Evolutionary conservation across 352 stramenopile genomes (phyloP).

Genomic region (Albugo candida): DNA sequence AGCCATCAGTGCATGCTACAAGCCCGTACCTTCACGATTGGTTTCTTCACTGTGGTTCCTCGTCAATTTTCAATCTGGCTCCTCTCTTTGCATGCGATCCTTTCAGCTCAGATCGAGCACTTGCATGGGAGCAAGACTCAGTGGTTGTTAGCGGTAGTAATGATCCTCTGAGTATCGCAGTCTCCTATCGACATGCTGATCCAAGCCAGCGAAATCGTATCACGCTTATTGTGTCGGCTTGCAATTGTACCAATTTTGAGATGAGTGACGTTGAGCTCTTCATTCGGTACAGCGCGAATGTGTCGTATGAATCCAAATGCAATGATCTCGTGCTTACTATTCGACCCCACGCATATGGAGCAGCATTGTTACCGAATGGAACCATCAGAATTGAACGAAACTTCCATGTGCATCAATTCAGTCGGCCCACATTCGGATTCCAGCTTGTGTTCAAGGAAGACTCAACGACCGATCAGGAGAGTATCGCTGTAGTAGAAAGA

Average conservation of each 20-base stretch:
- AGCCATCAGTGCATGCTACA: too few relatives aligned
- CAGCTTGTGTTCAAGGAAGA: slow-evolving; percentile 22
- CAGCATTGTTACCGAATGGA: slow-evolving; percentile 28
- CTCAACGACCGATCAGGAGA: too few relatives aligned
- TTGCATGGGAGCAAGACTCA: background rate
- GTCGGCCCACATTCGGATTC: slow-evolving; percentile 25
- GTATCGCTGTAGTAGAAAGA: slow-evolving; percentile 3
- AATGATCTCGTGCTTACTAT: slow-evolving; percentile 43
- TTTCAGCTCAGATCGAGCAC: too few relatives aligned
- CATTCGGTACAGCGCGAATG: slow-evolving; percentile 20
- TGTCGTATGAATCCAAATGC: slow-evolving; percentile 27
- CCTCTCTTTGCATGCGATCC: too few relatives aligned
- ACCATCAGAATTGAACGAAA: slow-evolving; percentile 42
- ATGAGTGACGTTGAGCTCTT: slow-evolving; percentile 48
- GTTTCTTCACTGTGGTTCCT: too few relatives aligned
- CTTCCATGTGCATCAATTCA: slow-evolving; percentile 45
- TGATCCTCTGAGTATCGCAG: slow-evolving; percentile 34
- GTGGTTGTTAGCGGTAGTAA: slow-evolving; percentile 28
- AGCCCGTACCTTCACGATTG: too few relatives aligned
- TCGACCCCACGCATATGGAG: slow-evolving; percentile 14
- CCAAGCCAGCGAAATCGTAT: slow-evolving; percentile 25
- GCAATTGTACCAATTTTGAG: slow-evolving; percentile 41
- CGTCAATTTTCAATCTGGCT: too few relatives aligned
- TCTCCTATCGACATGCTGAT: slow-evolving; percentile 31
- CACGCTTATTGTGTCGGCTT: slow-evolving; percentile 25